Base-by-base conservation (phyloP, 202 grass and related monocot genomes). In the Bolboschoenoplectus hybrid region DNA sequence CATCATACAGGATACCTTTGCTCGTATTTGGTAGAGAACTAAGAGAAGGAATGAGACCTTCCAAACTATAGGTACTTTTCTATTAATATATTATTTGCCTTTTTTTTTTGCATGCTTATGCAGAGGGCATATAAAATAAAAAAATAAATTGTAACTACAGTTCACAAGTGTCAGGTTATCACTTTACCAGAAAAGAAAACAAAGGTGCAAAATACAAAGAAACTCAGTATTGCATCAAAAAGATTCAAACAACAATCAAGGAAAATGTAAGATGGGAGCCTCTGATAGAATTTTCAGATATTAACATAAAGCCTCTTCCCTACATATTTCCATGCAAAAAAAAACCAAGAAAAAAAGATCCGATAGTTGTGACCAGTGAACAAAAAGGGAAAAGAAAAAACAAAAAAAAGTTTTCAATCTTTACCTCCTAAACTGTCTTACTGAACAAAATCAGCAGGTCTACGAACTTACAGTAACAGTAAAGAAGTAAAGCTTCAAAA, bases 401-500 rank as follows among this genome's bases (percentile, higher is more conserved):
- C 6, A 56, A 78, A 39, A 12, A 56, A 58, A 58, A 40, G 7
- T 5, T 80, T 49, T 13, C 47, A 52, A 38, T 16, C 17, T 83
- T 45, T 50, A 64, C 81, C 60, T 66, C 43, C 41, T 83, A 83
- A 68, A 34, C 41, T 50, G 4, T 51, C 81, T 67, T 11, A 34
- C 43, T 38, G 13, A 64, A 62, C 58, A 50, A 83, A 63, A 67
- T 65, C 26, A 51, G 38, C 6, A 68, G 60, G 12, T 43, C 34
- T 80, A 80, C 5, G 75, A 57, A 60, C 81, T 82, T 86, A 99
- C 97, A 72, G 90, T 99, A 85, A 99, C 91, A 1, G 97, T 97
- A 75, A 99, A 99, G 74, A 99, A 92, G 92, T 94, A 99, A 75
- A 99, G 89, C 87, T 99, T 99, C 87, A 99, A 87, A 64, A 99